phyloP scores from a whole-genome alignment of 106 monocot genomes.

The Allium sativum region DNA sequence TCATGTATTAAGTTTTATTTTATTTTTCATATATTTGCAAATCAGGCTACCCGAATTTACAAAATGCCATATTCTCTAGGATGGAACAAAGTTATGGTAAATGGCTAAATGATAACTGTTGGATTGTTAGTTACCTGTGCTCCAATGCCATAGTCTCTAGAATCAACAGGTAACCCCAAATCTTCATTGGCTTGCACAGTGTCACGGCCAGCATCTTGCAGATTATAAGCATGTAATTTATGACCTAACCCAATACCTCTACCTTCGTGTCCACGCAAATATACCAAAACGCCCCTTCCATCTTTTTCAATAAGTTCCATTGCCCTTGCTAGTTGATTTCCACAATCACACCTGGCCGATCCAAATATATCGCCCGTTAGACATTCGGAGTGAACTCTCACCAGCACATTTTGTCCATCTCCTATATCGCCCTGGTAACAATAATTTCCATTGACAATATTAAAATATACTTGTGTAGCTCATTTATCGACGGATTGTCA shows the following conservation, averaged over 20 bases:
- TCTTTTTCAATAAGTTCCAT: slow-evolving; percentile 81
- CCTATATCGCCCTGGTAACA: slow-evolving; percentile 63
- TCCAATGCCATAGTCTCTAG: slow-evolving; percentile 91
- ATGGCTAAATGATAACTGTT: too few species aligned
- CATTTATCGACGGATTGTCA: too few species aligned
- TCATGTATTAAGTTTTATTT: too few species aligned
- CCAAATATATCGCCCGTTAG: slow-evolving; percentile 73
- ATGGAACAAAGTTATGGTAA: too few species aligned
- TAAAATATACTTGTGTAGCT: too few species aligned
- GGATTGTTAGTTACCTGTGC: slow-evolving; percentile 50
- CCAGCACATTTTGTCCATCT: slow-evolving; percentile 74
- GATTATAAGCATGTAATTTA: slow-evolving; percentile 89
- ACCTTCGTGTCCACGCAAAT: slow-evolving; percentile 92
- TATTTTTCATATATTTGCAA: too few species aligned
- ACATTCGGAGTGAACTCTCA: slow-evolving; percentile 93
- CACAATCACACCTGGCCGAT: slow-evolving; percentile 87
- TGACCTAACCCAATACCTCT: slow-evolving; percentile 95
- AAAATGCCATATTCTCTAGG: too few species aligned
- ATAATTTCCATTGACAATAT: not conserved
- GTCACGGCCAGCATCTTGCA: slow-evolving; percentile 89
- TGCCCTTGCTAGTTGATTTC: slow-evolving; percentile 69
- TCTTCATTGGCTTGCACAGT: slow-evolving; percentile 97
- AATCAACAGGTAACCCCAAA: slow-evolving; percentile 79
- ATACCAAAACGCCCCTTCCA: slow-evolving; percentile 84
- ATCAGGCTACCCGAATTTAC: too few species aligned